Conservation (phyloP, 352 stramenopile genomes). For the Hyaloperonospora brassicae region DNA sequence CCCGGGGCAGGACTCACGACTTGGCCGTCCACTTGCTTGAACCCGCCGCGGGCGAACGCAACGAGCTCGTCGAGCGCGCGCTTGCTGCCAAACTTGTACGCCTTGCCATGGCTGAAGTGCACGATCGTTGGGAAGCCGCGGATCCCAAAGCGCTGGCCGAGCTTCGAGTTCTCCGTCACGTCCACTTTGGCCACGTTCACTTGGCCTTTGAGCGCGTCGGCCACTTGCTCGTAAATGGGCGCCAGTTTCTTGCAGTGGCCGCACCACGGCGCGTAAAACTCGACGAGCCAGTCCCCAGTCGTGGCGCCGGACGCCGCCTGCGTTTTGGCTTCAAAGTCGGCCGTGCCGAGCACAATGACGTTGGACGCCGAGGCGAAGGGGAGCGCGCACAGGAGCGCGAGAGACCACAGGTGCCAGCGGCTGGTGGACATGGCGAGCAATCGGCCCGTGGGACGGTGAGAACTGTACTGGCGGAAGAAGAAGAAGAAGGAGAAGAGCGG, state of each 20-base stretch:
- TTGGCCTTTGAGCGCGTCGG: conserved; percentile 68
- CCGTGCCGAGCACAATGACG: conserved; percentile 53
- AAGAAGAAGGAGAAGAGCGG: no score
- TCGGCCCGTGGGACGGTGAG: background rate
- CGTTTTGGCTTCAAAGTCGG: conserved; percentile 86
- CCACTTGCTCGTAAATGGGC: conserved; percentile 76
- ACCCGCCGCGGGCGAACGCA: conserved; percentile 54
- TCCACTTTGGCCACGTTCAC: conserved; percentile 90
- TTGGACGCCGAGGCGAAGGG: conserved; percentile 27
- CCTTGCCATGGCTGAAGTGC: conserved; percentile 66
- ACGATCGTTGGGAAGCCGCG: conserved; percentile 71
- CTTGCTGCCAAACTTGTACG: conserved; percentile 65
- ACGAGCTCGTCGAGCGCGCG: conserved; percentile 51
- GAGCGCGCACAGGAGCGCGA: conserved; percentile 23
- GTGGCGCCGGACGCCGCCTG: conserved; percentile 86
- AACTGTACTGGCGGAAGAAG: no score
- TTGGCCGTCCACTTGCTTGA: conserved; percentile 38
- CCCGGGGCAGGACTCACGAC: conserved; percentile 27
- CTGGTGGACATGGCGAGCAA: conserved; percentile 4
- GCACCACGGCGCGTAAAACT: conserved; percentile 85
- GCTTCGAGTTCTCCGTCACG: conserved; percentile 57
- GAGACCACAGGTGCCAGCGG: conserved; percentile 14
- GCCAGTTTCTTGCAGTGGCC: conserved; percentile 78
- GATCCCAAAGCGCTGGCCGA: conserved; percentile 82
- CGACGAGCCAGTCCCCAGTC: conserved; percentile 86